phyloP scores from a whole-genome alignment of 2,329 filamentous ascomycete species.

The Colletotrichum theobromicola region DNA sequence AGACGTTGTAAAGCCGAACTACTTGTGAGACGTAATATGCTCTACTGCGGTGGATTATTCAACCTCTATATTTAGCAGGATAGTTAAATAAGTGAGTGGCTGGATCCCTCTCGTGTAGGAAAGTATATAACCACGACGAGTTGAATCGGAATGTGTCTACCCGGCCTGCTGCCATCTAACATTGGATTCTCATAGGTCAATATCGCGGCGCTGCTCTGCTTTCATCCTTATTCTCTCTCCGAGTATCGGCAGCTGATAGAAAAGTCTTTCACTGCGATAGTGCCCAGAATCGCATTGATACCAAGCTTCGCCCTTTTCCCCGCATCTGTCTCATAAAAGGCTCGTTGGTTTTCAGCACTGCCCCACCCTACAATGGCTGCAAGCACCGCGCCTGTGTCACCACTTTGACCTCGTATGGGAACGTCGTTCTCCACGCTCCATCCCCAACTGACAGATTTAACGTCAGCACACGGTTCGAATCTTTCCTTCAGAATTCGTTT shows the following conservation, averaged over 20 bases:
- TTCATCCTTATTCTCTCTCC: neutral
- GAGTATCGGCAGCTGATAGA: neutral
- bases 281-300: neutral
- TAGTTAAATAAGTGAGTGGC: too few relatives aligned
- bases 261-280: neutral
- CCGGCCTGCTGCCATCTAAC: too few relatives aligned
- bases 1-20: too few relatives aligned
- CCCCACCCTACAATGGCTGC: neutral
- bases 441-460: neutral
- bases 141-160: neutral
- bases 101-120: too few relatives aligned
- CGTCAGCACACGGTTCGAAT: neutral
- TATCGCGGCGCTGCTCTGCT: neutral
- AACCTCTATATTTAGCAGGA: too few relatives aligned
- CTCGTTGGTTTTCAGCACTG: neutral
- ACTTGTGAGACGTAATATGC: too few relatives aligned
- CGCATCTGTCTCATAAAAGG: neutral
- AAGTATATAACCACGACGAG: neutral
- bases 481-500: neutral
- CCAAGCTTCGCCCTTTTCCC: neutral
- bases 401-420: neutral
- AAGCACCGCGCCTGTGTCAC: neutral
- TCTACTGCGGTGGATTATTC: too few relatives aligned
- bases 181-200: neutral
- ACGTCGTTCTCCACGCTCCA: slow-evolving; percentile 4